These are phyloP conservation scores for Scleromitrula shiraiana DNA, from an alignment of 2,329 filamentous ascomycete genomes.

Conservation along the genomic window DNA sequence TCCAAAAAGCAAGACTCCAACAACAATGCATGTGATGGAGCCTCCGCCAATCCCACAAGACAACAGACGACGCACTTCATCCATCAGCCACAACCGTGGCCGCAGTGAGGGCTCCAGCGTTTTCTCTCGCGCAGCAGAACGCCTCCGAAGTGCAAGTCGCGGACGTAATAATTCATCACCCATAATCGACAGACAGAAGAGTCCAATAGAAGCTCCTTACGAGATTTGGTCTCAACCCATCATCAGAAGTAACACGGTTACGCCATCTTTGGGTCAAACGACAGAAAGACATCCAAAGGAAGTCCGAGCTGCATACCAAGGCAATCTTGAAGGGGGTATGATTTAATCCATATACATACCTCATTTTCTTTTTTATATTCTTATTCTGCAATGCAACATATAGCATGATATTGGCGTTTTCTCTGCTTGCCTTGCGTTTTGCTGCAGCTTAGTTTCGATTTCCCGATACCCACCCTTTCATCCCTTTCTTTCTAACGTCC, in stretches of 20 bases:
- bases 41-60: constrained; percentile 31
- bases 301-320: constrained; percentile 24
- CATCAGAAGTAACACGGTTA: constrained; percentile 8
- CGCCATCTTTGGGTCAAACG: constrained; percentile 7
- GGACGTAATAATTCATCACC: constrained; percentile 35
- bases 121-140: constrained; percentile 50
- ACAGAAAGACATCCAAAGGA: constrained; percentile 28
- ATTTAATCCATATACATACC: constrained; percentile 24
- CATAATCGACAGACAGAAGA: constrained; percentile 19
- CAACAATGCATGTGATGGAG: constrained; percentile 9
- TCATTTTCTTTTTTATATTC: constrained; percentile 5
- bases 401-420: constrained; percentile 7
- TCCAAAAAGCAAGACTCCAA: constrained; percentile 3
- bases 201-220: constrained; percentile 16
- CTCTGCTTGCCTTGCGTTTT: background rate
- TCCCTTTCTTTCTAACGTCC: background rate
- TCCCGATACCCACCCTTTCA: constrained; percentile 18
- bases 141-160: constrained; percentile 52
- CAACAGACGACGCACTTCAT: constrained; percentile 26
- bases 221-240: constrained; percentile 15
- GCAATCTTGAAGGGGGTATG: constrained; percentile 29
- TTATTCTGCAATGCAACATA: background rate
- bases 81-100: constrained; percentile 42
- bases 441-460: background rate
- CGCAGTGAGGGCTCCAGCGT: constrained; percentile 48